Base-by-base conservation (phyloP, 192 early-diverging fungal species). In the Ambispora gerdemannii region DNA sequence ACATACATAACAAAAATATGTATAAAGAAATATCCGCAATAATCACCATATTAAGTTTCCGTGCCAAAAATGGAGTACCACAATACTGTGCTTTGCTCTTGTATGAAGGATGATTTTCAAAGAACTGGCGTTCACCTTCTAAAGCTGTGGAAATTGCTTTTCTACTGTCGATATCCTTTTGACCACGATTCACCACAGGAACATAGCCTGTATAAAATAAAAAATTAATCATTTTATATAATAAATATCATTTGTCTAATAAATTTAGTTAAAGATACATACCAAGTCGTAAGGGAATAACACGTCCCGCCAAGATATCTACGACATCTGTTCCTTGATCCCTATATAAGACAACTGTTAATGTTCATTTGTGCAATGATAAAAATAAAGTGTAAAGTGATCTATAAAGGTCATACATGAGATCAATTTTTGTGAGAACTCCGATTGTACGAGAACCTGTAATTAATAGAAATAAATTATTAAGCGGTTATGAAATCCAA, bases 301-400 rank as follows among this genome's bases (percentile, higher is more conserved):
- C 88, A 13, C 98, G 84, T 1, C 94, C 94, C 10, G 96, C 95
- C 74, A 99, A 86, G 76, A 98, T 98, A 74, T 99, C 98, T 49
- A 99, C 94, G 10, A 99, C 96, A 79, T 99, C 98, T 17, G 98
- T 99, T 35, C 98, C 98, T 77, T 88, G 83, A 81, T 99, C 98
- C 79, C 79, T 80, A 68, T 47, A 24, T 47, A 33, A 69, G 10
- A 30, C 6, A 22, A 20, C 7, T 50, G 35, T 34, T 55, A 53
- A 51, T 22, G 2, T 30, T 4, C 28, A 4, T 43, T 17, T 1
- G 50, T 32, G 27, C 6, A 59, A 17, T 2, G 31, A 27, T 50
- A 17, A 17, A n/a, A 61, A 43, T 43, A 10, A 10, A 43, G 38
- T 10, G 38, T 43, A 43, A 43, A 43, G 15, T 6, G 38, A 43